phyloP scores from a whole-genome alignment of 148 eudicot genomes.

The Persicaria maculosa region DNA sequence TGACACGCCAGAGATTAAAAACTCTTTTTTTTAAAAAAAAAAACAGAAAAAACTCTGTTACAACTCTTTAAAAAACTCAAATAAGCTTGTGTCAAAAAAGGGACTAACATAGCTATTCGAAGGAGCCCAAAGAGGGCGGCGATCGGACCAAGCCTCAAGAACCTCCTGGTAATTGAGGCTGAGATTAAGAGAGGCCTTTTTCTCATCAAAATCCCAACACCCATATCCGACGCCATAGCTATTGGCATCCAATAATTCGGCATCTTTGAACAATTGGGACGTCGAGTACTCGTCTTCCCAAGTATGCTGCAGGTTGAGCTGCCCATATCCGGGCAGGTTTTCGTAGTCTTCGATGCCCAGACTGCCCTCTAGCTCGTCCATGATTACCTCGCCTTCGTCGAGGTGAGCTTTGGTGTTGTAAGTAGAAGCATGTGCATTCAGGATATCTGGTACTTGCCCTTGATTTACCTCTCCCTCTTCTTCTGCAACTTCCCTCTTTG shows the following conservation, averaged over 20 bases:
- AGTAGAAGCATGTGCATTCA: neutral
- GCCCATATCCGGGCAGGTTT: constrained; percentile 2
- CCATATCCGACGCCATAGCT: constrained; percentile 14
- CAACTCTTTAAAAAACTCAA: too few species aligned
- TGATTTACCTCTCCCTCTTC: constrained; percentile 17
- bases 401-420: neutral
- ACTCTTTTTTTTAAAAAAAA: too few species aligned
- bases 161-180: constrained; percentile 49
- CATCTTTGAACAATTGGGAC: neutral
- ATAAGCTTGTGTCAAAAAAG: neutral
- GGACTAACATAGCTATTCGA: constrained; percentile 32
- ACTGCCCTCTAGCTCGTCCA: constrained; percentile 31
- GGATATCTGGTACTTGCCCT: neutral
- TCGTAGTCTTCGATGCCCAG: constrained; percentile 23
- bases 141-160: constrained; percentile 45
- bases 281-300: neutral
- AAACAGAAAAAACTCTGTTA: too few species aligned
- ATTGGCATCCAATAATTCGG: constrained; percentile 6
- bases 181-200: constrained; percentile 30
- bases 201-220: constrained; percentile 23
- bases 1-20: too few species aligned
- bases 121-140: constrained; percentile 28
- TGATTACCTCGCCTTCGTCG: neutral
- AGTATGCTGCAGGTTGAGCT: neutral
- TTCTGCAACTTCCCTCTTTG: constrained; percentile 32